Evolutionary conservation across 257 asterid genomes (phyloP).

Genomic region (Nicotiana knightiana): DNA sequence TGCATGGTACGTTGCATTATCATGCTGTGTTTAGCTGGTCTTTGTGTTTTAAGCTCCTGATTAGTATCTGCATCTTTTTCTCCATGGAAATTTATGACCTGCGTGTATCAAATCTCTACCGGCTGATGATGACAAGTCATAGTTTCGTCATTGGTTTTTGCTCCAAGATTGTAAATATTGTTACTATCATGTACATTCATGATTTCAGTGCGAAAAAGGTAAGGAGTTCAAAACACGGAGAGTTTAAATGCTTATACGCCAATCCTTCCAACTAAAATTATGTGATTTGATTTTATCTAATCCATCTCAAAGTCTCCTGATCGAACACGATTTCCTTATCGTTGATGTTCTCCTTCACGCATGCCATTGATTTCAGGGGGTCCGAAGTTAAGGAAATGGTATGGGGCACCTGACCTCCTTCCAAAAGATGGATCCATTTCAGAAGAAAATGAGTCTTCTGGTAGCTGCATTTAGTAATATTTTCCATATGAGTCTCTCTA

Average conservation of each 20-base stretch:
- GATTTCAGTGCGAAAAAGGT: neutral
- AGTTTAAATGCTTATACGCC: neutral
- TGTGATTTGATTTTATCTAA: neutral
- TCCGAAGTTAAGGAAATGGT: slow-evolving; percentile 98
- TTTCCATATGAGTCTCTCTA: neutral
- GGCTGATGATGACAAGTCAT: neutral
- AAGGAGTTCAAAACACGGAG: neutral
- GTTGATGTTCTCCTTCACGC: neutral
- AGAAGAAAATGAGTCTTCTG: slow-evolving; percentile 51
- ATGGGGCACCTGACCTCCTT: slow-evolving; percentile 82
- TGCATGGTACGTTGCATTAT: neutral
- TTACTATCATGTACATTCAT: neutral
- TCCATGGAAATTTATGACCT: neutral
- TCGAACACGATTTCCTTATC: neutral
- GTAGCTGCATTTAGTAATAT: slow-evolving; percentile 22
- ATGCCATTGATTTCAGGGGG: slow-evolving; percentile 50
- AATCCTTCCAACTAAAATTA: neutral
- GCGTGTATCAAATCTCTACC: neutral
- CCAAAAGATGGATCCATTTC: slow-evolving; percentile 44
- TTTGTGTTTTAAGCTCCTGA: neutral
- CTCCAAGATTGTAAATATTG: neutral
- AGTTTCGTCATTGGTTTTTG: neutral
- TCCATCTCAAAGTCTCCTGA: neutral
- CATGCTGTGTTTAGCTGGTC: neutral
- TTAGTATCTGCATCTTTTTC: neutral